These are phyloP conservation scores for Zalerion maritima DNA, from an alignment of 495 filamentous ascomycete species.

Conservation along the genomic window DNA sequence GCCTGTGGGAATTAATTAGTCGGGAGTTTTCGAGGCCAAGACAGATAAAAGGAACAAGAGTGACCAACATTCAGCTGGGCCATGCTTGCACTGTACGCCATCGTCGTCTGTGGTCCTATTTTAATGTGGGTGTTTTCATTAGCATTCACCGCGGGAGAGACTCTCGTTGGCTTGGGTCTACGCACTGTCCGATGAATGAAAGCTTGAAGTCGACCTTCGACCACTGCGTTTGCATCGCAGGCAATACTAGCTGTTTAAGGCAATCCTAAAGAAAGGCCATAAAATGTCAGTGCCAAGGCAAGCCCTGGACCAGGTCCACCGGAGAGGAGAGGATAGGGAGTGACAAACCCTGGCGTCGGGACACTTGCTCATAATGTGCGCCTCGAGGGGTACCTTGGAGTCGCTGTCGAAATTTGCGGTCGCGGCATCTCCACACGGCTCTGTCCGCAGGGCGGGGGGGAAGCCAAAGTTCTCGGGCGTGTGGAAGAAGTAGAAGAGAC, in stretches of 20 bases:
- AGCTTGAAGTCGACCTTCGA: constrained; percentile 83
- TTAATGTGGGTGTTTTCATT: not conserved
- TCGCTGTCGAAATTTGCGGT: too few species aligned
- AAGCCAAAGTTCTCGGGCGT: constrained; percentile 3
- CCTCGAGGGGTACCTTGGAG: constrained; percentile 76
- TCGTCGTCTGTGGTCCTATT: constrained; percentile 39
- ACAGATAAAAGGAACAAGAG: not conserved
- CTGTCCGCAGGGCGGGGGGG: too few species aligned
- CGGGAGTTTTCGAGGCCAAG: not conserved
- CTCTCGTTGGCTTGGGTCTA: constrained; percentile 1
- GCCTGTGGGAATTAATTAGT: constrained; percentile 19
- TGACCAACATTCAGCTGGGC: constrained; percentile 54
- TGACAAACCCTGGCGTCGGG: constrained; percentile 51
- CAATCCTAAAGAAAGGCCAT: constrained; percentile 53
- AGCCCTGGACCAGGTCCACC: not conserved
- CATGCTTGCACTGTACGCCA: constrained; percentile 73
- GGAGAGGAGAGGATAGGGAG: not conserved
- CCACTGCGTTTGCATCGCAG: constrained; percentile 66
- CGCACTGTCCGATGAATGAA: constrained; percentile 76
- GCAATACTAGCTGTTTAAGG: constrained; percentile 64
- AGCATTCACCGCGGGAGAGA: constrained; percentile 2
- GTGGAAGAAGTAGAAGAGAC: constrained; percentile 13
- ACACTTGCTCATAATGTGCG: constrained; percentile 92
- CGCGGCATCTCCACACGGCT: too few species aligned
- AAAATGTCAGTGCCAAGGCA: constrained; percentile 1